Evolutionary conservation across 1,284 basidiomycete species (phyloP).

Genomic region (Irpex sp.): DNA sequence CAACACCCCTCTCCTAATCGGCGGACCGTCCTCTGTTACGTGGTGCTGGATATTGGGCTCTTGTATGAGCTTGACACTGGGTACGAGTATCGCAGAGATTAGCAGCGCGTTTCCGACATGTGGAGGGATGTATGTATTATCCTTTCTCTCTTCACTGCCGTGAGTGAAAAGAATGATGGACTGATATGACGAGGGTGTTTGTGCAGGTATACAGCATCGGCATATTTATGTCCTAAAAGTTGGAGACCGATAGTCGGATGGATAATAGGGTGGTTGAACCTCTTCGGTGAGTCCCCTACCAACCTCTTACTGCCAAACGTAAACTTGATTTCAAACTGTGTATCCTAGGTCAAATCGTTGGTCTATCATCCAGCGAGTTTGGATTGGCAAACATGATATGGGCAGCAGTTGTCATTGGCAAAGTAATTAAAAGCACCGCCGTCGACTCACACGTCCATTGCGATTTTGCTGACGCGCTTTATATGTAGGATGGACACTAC

Average conservation of each 20-base stretch:
- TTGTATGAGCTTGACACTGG: conserved; percentile 72
- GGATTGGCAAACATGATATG: conserved; percentile 89
- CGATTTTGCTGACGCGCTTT: neutral
- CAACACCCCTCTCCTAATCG: conserved; percentile 73
- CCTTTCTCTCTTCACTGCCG: neutral
- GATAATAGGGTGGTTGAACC: conserved; percentile 86
- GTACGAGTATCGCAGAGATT: conserved; percentile 73
- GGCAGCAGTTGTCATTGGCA: conserved; percentile 63
- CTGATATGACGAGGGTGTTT: neutral
- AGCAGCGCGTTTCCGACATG: conserved; percentile 81
- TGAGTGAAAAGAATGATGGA: neutral
- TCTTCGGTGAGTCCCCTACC: conserved; percentile 54
- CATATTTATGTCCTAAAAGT: conserved; percentile 64
- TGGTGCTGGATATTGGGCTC: conserved; percentile 86
- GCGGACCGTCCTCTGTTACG: conserved; percentile 76
- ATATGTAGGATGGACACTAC: conserved; percentile 42
- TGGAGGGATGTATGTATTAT: conserved; percentile 64
- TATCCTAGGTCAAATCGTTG: conserved; percentile 58
- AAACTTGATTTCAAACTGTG: neutral
- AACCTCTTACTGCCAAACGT: neutral
- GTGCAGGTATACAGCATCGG: conserved; percentile 69
- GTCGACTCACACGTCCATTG: neutral
- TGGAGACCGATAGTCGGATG: conserved; percentile 69
- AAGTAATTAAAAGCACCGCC: conserved; percentile 26
- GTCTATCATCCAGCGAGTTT: conserved; percentile 85